A percentile compares a stretch with the other conserved stretches of the same genome.
Evolutionary conservation across 371 early-diverging fungal genomes (phyloP).

Genomic region (Mucor irregularis): DNA sequence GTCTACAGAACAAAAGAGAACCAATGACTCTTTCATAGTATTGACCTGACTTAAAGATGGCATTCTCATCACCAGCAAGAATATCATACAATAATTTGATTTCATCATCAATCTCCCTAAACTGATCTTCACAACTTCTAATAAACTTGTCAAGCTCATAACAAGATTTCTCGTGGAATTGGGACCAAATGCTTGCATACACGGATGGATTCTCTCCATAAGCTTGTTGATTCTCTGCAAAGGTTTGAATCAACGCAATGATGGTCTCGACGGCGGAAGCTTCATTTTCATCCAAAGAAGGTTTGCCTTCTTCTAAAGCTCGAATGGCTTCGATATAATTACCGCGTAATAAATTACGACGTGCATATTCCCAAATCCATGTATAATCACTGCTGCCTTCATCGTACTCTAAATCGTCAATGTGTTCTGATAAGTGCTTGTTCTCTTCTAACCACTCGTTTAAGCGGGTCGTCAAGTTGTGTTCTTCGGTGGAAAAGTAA

Average conservation of each 20-base stretch:
- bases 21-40: conserved; percentile 10
- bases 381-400: background rate
- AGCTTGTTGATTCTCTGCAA: background rate
- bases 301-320: background rate
- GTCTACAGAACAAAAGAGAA: background rate
- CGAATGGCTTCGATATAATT: background rate
- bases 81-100: background rate
- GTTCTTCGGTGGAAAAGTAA: background rate
- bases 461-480: background rate
- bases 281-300: background rate
- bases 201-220: background rate
- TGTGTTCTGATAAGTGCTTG: background rate
- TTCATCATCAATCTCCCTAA: background rate
- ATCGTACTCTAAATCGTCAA: background rate
- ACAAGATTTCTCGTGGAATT: background rate
- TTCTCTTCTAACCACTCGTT: conserved; percentile 10
- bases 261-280: background rate
- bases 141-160: background rate
- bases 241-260: background rate
- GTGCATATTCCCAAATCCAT: background rate
- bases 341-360: conserved; percentile 10
- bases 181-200: background rate
- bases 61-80: background rate
- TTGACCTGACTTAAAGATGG: background rate
- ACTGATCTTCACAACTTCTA: background rate